phyloP scores from a whole-genome alignment of 257 asterid species.

The Prunella vulgaris region DNA sequence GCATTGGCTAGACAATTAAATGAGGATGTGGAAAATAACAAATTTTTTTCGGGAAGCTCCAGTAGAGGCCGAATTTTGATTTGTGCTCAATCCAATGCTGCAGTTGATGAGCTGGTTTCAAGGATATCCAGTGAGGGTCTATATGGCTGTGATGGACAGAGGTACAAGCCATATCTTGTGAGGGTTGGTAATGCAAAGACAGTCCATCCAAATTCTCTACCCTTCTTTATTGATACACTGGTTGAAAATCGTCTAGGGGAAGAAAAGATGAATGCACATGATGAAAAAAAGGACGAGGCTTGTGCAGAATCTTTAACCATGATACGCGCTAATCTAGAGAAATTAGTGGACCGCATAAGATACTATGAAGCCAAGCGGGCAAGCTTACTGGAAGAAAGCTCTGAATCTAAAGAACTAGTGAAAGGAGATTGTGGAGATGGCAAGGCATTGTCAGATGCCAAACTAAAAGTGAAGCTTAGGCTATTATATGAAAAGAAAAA shows the following conservation, averaged over 20 bases:
- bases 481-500: constrained; percentile 69
- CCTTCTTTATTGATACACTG: constrained; percentile 85
- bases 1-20: constrained; percentile 78
- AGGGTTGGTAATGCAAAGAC: constrained; percentile 95
- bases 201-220: constrained; percentile 81
- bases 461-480: constrained; percentile 69
- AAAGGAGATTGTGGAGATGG: constrained; percentile 49
- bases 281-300: constrained; percentile 40
- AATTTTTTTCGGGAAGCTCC: constrained; percentile 37
- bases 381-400: constrained; percentile 51
- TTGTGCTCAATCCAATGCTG: constrained; percentile 99
- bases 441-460: constrained; percentile 58
- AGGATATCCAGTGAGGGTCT: constrained; percentile 83
- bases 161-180: constrained; percentile 83
- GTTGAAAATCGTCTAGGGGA: constrained; percentile 74
- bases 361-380: constrained; percentile 81
- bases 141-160: constrained; percentile 65
- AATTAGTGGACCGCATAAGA: constrained; percentile 72
- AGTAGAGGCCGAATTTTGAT: constrained; percentile 75
- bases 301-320: constrained; percentile 42
- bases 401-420: constrained; percentile 35
- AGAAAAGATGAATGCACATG: constrained; percentile 46
- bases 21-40: constrained; percentile 43
- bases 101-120: constrained; percentile 93
- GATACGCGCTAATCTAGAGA: constrained; percentile 74